Evolutionary conservation across 2,329 filamentous ascomycete species (phyloP).

Genomic region (Dissoconium aciculare): DNA sequence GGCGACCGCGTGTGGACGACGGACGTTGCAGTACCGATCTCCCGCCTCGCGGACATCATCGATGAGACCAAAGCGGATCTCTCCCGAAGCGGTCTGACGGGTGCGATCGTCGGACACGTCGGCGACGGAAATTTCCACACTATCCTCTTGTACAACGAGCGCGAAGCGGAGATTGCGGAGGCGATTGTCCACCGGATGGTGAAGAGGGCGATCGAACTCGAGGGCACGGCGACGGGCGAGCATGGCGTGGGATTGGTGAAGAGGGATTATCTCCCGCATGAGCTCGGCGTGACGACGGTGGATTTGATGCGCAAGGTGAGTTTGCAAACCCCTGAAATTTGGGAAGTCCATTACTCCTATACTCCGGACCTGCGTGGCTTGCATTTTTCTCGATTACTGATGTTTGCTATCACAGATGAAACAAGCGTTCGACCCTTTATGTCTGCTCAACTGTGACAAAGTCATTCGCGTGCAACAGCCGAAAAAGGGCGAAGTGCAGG

Average conservation of each 20-base stretch:
- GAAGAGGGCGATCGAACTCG: conserved; percentile 62
- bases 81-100: conserved; percentile 45
- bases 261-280: conserved; percentile 66
- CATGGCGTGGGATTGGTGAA: conserved; percentile 76
- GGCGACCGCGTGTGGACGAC: conserved; percentile 61
- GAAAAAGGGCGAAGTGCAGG: conserved; percentile 32
- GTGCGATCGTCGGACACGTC: conserved; percentile 56
- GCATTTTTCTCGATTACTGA: too few relatives aligned
- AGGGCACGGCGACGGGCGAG: conserved; percentile 75
- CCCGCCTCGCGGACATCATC: conserved; percentile 55
- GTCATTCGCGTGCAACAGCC: conserved; percentile 42
- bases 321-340: too few relatives aligned
- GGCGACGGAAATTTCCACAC: conserved; percentile 64
- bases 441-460: conserved; percentile 50
- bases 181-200: conserved; percentile 69
- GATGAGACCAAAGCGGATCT: conserved; percentile 60
- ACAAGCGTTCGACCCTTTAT: conserved; percentile 61
- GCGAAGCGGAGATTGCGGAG: conserved; percentile 51
- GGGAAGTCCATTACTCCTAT: too few relatives aligned
- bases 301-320: conserved; percentile 67
- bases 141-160: conserved; percentile 47
- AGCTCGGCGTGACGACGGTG: conserved; percentile 59
- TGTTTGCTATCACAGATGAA: conserved; percentile 46
- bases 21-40: conserved; percentile 66
- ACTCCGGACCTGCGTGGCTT: too few relatives aligned